phyloP scores from a whole-genome alignment of 2,329 filamentous ascomycete genomes.

The Fusarium hostae region DNA sequence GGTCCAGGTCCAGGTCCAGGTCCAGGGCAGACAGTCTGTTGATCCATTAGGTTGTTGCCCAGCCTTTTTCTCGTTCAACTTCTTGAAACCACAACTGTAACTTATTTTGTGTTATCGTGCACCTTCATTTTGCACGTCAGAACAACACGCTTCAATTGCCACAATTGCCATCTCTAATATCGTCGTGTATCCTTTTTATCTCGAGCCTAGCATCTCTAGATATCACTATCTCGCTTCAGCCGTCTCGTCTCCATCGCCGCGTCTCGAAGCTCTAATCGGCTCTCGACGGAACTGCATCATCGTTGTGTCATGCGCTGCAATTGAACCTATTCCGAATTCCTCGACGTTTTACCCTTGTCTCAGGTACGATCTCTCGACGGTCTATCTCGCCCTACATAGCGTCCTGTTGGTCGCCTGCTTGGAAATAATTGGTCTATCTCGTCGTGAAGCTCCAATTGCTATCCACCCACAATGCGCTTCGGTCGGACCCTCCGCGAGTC shows the following conservation, averaged over 20 bases:
- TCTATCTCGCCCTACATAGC: not conserved
- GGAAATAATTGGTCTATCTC: slow-evolving; percentile 8
- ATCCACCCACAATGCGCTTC: slow-evolving; percentile 77
- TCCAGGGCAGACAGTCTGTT: slow-evolving; percentile 1
- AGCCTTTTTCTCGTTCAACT: slow-evolving; percentile 24
- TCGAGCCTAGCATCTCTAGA: not conserved
- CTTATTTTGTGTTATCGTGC: slow-evolving; percentile 8
- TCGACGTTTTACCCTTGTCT: not conserved
- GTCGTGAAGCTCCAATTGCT: slow-evolving; percentile 2
- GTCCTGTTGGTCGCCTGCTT: slow-evolving; percentile 2
- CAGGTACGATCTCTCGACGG: not conserved
- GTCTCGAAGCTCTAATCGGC: slow-evolving; percentile 9
- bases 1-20: slow-evolving; percentile 1
- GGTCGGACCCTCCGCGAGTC: slow-evolving; percentile 86
- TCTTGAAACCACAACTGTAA: slow-evolving; percentile 9
- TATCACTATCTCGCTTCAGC: not conserved
- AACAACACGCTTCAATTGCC: not conserved
- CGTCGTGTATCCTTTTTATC: not conserved
- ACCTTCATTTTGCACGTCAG: slow-evolving; percentile 3
- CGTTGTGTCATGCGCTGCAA: slow-evolving; percentile 29
- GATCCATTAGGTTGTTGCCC: slow-evolving; percentile 18
- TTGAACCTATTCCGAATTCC: slow-evolving; percentile 8
- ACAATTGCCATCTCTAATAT: not conserved
- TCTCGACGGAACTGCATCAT: slow-evolving; percentile 24
- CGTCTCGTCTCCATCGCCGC: not conserved